phyloP scores from a whole-genome alignment of 768 basidiomycete species.

The Psilocybe sp. region DNA sequence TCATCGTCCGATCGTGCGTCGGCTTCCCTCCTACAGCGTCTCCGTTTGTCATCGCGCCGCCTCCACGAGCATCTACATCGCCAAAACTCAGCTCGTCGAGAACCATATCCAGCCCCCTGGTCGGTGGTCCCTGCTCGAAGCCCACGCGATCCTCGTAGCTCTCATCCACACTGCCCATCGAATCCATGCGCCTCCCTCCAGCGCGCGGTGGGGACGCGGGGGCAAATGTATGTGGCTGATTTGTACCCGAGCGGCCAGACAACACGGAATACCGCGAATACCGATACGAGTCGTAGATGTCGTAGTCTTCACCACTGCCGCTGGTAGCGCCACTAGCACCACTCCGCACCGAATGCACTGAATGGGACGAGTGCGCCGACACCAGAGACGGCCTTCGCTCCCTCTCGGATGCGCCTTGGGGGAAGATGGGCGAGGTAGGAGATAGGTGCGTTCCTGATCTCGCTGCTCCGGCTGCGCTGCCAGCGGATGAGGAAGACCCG shows the following conservation, averaged over 20 bases:
- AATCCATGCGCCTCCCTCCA: constrained; percentile 3
- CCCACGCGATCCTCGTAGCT: background rate
- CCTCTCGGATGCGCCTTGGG: too few relatives aligned
- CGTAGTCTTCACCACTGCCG: constrained; percentile 55
- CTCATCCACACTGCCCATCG: constrained; percentile 3
- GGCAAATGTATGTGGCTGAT: background rate
- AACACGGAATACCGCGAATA: constrained; percentile 61
- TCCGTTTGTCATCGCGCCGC: background rate
- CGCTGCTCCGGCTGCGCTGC: too few relatives aligned
- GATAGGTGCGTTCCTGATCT: background rate
- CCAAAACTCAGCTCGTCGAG: background rate
- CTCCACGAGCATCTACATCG: background rate
- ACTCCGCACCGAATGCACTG: constrained; percentile 8
- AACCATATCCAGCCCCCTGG: background rate
- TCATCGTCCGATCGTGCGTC: constrained; percentile 14
- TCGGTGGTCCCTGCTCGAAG: background rate
- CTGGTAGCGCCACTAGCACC: constrained; percentile 13
- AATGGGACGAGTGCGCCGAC: background rate
- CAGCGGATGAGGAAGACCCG: too few relatives aligned
- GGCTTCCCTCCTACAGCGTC: background rate
- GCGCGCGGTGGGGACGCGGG: background rate
- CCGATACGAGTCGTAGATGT: constrained; percentile 81
- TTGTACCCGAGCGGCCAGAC: constrained; percentile 20
- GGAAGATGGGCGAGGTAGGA: constrained; percentile 12
- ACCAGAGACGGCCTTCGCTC: too few relatives aligned